Conservation (phyloP, 768 basidiomycete species). For the Hericium coralloides region DNA sequence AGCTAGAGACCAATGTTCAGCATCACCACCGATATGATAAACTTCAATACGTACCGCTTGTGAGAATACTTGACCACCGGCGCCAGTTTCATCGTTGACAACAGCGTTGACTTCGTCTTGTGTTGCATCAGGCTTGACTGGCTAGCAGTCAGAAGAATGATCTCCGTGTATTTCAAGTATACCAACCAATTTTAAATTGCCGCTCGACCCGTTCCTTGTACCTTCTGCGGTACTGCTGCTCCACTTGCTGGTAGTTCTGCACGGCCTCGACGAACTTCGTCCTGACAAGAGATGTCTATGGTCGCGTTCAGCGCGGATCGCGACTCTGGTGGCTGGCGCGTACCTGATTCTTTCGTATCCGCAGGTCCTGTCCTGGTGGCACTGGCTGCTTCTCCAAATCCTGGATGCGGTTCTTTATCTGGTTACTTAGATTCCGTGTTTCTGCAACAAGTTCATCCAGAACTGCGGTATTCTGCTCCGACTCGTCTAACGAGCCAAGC, state of each 20-base stretch:
- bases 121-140: conserved; percentile 90
- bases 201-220: conserved; percentile 79
- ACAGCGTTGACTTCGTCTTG: conserved; percentile 82
- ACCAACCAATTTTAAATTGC: conserved; percentile 78
- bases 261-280: conserved; percentile 71
- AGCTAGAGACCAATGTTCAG: conserved; percentile 35
- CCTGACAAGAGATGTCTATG: conserved; percentile 17
- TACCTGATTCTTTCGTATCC: conserved; percentile 75
- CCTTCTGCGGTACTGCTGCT: conserved; percentile 68
- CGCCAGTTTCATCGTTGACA: conserved; percentile 74
- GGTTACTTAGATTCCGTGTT: conserved; percentile 60
- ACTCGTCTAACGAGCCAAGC: conserved; percentile 70
- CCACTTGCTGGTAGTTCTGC: conserved; percentile 77
- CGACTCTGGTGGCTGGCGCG: conserved; percentile 3
- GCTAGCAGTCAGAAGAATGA: neutral
- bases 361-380: conserved; percentile 54
- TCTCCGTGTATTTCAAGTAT: neutral
- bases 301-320: neutral
- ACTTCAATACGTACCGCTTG: conserved; percentile 53
- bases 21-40: neutral
- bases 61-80: conserved; percentile 72
- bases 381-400: conserved; percentile 58
- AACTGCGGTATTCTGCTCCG: conserved; percentile 50
- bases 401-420: conserved; percentile 66
- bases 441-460: conserved; percentile 63